phyloP scores from a whole-genome alignment of 768 basidiomycete genomes.

The Trametes coccinea region DNA sequence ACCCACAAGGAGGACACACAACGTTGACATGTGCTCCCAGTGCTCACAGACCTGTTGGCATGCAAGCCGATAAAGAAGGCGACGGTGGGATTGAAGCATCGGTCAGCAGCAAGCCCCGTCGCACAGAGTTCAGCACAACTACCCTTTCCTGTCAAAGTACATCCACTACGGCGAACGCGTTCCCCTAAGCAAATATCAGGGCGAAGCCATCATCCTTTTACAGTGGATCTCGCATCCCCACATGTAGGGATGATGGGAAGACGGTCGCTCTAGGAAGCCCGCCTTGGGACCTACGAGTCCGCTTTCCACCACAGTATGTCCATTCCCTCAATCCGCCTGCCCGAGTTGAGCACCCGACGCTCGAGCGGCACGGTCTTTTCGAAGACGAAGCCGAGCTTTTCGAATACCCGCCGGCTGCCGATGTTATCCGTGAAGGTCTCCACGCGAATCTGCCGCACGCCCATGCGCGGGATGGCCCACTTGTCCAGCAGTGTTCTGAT shows the following conservation, averaged over 20 bases:
- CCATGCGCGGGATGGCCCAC: slow-evolving; percentile 71
- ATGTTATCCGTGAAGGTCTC: slow-evolving; percentile 53
- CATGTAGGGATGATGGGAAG: background rate
- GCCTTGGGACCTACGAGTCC: background rate
- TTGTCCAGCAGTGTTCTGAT: slow-evolving; percentile 51
- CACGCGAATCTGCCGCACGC: slow-evolving; percentile 45
- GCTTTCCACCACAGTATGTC: slow-evolving; percentile 30
- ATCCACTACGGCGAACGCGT: background rate
- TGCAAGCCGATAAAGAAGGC: slow-evolving; percentile 2
- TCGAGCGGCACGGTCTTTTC: slow-evolving; percentile 41
- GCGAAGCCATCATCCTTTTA: background rate
- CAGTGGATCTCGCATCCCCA: background rate
- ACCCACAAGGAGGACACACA: background rate
- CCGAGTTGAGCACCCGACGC: slow-evolving; percentile 39
- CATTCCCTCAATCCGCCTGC: slow-evolving; percentile 24
- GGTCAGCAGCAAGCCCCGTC: background rate
- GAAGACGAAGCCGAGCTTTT: slow-evolving; percentile 61
- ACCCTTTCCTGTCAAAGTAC: background rate
- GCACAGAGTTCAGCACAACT: background rate
- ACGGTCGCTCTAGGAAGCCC: background rate
- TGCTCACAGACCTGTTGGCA: slow-evolving; percentile 1
- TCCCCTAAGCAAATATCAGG: slow-evolving; percentile 1
- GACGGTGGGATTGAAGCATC: slow-evolving; percentile 3
- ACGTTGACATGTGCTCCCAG: background rate
- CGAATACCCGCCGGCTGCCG: slow-evolving; percentile 64